Evolutionary conservation across 108 stramenopile genomes (phyloP).

Genomic region (Stephanodiscus minutulus): DNA sequence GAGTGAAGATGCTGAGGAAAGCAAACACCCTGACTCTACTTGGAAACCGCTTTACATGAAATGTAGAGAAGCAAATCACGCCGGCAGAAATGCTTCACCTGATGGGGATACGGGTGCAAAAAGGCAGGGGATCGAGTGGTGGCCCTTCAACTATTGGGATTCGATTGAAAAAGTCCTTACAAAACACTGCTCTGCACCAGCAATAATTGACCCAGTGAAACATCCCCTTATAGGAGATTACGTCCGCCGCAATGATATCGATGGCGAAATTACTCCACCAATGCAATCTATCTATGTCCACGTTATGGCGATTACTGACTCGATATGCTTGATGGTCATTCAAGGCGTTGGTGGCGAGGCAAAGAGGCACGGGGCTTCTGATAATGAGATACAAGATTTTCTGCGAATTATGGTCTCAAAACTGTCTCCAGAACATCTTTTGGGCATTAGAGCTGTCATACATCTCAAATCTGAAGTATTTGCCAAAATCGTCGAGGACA

Average conservation of each 20-base stretch:
- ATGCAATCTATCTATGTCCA: conserved; percentile 8
- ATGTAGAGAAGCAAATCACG: not conserved
- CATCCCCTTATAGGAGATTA: not conserved
- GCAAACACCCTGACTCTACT: not conserved
- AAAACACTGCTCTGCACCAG: not conserved
- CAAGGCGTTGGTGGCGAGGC: conserved; percentile 8
- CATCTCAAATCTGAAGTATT: conserved; percentile 20
- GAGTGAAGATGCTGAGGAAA: not conserved
- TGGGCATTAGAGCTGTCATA: conserved; percentile 21
- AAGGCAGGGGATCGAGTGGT: not conserved
- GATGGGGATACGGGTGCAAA: not conserved
- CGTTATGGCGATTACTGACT: conserved; percentile 17
- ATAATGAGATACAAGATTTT: conserved; percentile 18
- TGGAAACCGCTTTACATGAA: conserved; percentile 40
- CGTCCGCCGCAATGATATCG: conserved; percentile 1
- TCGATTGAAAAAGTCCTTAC: not conserved
- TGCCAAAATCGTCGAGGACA: not conserved
- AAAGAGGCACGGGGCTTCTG: conserved; percentile 13
- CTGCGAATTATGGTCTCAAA: not conserved
- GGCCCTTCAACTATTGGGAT: not conserved
- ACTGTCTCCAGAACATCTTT: conserved; percentile 24
- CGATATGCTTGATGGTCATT: conserved; percentile 22
- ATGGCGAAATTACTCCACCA: not conserved
- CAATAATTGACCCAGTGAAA: not conserved
- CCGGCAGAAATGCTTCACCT: not conserved